Evolutionary conservation across 148 eudicot genomes (phyloP), one percentile per base, ranked within the genome.

Genomic region (Vaccinium myrtillus): DNA sequence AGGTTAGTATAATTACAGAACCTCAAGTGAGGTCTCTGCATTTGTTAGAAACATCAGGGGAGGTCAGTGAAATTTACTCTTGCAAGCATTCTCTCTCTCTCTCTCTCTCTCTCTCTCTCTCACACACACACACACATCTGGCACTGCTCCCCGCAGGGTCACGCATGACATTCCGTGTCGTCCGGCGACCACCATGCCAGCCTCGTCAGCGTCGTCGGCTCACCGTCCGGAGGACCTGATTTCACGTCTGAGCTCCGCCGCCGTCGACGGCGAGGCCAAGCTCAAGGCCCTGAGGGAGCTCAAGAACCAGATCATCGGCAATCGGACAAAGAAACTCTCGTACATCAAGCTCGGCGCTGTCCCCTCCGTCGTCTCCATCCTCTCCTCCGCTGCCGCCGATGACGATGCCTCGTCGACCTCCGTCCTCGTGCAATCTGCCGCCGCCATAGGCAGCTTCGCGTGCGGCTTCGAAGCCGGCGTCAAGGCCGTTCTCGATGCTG

Each of bases 291-390:
- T 97, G 5, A 80, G 98, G 49, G 95, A 97, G 61, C 88, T 97
- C 82, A 97, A 97, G 91, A 97, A 97, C 61, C 98, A 93, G 84
- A 97, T 97, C 49, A 97, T 97, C 78, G 99, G 99, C 55, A 97
- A 95, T 83, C 98, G 95, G 18, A 97, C 99, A 14, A 94, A 92
- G 85, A 97, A 97, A 89, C 88, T 95, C 49, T 86, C 93, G 5
- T 97, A 89, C 83, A 85, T 95, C 83, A 91, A 91, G 88, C 91
- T 92, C 30, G 98, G 93, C 85, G 99, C 96, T 13, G 92, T 95
- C 25, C 93, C 98, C 3, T 84, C 90, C 87, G 94, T 97, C 49
- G 92, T 90, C 63, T 80, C 90, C 39, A 84, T 94, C 74, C 93
- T 97, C 54, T 88, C 92, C 67, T 53, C 90, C 10, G 83, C 82